phyloP scores from a whole-genome alignment of 1,139 yeast species.

The Saccharomyces hybrid region DNA sequence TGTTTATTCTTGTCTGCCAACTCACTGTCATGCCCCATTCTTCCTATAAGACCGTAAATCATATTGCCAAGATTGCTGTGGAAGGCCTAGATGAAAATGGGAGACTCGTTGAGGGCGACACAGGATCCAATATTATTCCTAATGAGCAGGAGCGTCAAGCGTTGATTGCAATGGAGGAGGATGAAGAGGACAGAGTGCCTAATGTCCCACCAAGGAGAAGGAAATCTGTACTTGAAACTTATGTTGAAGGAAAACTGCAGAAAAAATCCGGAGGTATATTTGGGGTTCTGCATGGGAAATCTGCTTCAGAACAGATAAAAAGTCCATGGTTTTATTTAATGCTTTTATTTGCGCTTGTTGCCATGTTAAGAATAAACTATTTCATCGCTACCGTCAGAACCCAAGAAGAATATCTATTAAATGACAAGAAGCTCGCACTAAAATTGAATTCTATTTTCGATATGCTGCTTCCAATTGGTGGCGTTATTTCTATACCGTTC shows the following conservation, averaged over 20 bases:
- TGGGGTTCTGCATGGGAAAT: constrained; percentile 69
- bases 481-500: constrained; percentile 74
- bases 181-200: constrained; percentile 14
- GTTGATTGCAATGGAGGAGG: constrained; percentile 16
- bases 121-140: constrained; percentile 26
- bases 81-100: constrained; percentile 59
- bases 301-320: constrained; percentile 52
- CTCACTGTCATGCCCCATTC: constrained; percentile 67
- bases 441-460: constrained; percentile 69
- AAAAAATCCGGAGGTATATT: constrained; percentile 64
- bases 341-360: constrained; percentile 71
- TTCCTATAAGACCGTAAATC: constrained; percentile 62
- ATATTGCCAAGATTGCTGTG: constrained; percentile 43
- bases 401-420: constrained; percentile 65
- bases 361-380: constrained; percentile 84
- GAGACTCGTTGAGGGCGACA: constrained; percentile 29
- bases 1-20: constrained; percentile 67
- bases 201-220: constrained; percentile 15
- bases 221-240: constrained; percentile 55
- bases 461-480: constrained; percentile 80
- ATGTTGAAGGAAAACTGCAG: constrained; percentile 47
- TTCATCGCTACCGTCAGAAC: constrained; percentile 82
- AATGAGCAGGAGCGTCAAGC: constrained; percentile 29
- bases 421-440: constrained; percentile 46
- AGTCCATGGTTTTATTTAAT: constrained; percentile 76